Conservation (phyloP, 2,329 filamentous ascomycete species). For the Dactylellina leptospora region DNA sequence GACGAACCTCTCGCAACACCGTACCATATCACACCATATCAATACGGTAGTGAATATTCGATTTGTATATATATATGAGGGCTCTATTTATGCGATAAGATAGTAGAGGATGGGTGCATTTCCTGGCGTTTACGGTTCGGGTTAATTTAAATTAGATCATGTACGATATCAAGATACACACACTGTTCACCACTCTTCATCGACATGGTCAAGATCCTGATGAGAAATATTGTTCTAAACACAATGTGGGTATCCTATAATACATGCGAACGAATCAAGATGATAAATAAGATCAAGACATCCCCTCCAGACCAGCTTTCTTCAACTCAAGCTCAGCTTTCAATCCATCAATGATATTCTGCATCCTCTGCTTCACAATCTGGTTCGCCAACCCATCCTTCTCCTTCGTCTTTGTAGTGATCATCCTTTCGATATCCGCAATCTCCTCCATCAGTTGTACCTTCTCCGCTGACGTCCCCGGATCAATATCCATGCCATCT, state of each 20-base stretch:
- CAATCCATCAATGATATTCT: slow-evolving; percentile 64
- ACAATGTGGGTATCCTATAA: slow-evolving; percentile 26
- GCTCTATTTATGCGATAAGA: no score
- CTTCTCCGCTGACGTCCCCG: slow-evolving; percentile 63
- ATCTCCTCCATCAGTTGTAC: slow-evolving; percentile 66
- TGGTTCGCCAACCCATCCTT: slow-evolving; percentile 63
- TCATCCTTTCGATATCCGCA: slow-evolving; percentile 65
- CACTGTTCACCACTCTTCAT: slow-evolving; percentile 20
- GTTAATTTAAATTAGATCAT: slow-evolving; percentile 4
- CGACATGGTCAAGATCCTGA: neutral
- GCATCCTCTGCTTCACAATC: slow-evolving; percentile 65
- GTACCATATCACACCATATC: no score
- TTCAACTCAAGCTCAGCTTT: slow-evolving; percentile 68
- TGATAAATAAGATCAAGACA: slow-evolving; percentile 1
- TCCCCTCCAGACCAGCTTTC: slow-evolving; percentile 61
- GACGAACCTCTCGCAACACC: no score
- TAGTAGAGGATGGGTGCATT: slow-evolving; percentile 4
- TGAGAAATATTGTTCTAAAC: neutral
- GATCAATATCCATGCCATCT: slow-evolving; percentile 65
- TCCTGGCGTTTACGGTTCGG: slow-evolving; percentile 6
- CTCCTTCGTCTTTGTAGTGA: slow-evolving; percentile 62
- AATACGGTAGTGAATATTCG: neutral
- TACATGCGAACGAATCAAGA: neutral
- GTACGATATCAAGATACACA: slow-evolving; percentile 8
- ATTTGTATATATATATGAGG: slow-evolving; percentile 25